phyloP scores from a whole-genome alignment of 176 grass and related monocot species.

The Neostapfia colusana region DNA sequence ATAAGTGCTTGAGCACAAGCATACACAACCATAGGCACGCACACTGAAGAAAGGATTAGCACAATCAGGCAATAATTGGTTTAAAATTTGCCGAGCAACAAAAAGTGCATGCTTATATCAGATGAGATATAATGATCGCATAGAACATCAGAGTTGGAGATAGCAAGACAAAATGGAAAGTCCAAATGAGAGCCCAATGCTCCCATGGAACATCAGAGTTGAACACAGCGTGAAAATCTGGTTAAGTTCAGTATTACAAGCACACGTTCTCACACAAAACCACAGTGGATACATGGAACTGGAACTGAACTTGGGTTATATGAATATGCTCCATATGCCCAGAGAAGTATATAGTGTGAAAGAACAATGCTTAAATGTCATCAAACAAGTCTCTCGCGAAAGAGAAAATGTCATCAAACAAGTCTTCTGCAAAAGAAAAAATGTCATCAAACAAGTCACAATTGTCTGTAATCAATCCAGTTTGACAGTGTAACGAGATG shows the following conservation, averaged over 20 bases:
- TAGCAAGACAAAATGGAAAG: background rate
- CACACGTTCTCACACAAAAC: background rate
- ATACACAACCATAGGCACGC: background rate
- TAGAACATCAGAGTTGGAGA: background rate
- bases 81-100: background rate
- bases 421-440: no score
- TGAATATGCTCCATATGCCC: no score
- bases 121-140: background rate
- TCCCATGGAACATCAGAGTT: background rate
- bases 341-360: background rate
- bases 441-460: background rate
- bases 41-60: background rate
- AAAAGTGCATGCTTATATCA: background rate
- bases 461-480: background rate
- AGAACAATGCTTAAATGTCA: background rate
- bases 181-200: background rate
- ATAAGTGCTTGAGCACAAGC: background rate
- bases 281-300: background rate
- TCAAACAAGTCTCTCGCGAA: no score
- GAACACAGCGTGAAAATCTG: background rate
- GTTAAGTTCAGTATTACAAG: background rate
- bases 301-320: no score
- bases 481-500: background rate
- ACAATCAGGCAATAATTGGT: background rate
- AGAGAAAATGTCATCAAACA: no score